phyloP scores from a whole-genome alignment of 1,284 basidiomycete genomes.

The Ceratobasidium sp. region DNA sequence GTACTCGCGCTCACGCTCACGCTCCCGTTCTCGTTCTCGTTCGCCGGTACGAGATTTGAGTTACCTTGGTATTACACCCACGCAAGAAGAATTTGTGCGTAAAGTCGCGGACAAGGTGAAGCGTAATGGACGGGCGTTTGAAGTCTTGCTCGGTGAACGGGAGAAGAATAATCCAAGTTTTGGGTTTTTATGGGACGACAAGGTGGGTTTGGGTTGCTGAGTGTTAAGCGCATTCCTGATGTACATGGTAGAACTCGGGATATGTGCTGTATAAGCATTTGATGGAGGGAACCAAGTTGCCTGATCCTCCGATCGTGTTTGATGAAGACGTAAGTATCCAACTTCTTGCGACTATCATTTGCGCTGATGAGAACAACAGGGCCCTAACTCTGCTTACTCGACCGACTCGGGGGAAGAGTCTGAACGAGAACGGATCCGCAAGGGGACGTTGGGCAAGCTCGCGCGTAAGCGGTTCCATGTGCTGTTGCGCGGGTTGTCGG shows the following conservation, averaged over 20 bases:
- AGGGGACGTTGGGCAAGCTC: conserved; percentile 80
- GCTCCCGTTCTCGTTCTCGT: conserved; percentile 53
- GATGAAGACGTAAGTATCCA: conserved; percentile 79
- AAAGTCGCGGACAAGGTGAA: conserved; percentile 88
- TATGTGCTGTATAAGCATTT: conserved; percentile 63
- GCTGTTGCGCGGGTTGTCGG: conserved; percentile 89
- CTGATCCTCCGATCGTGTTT: conserved; percentile 74
- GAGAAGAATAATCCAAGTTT: conserved; percentile 88
- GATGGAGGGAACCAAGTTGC: conserved; percentile 61
- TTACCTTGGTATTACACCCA: conserved; percentile 33
- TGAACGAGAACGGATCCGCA: conserved; percentile 81
- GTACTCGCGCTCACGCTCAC: neutral
- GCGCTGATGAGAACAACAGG: conserved; percentile 64
- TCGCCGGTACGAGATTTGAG: conserved; percentile 51
- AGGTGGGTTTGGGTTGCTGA: conserved; percentile 62
- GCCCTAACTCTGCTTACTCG: conserved; percentile 92
- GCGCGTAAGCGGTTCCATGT: conserved; percentile 88
- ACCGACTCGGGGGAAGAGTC: conserved; percentile 96
- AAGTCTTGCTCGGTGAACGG: conserved; percentile 78
- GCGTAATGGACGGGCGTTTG: conserved; percentile 84
- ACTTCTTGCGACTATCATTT: neutral
- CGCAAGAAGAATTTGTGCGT: conserved; percentile 79
- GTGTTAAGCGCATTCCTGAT: neutral
- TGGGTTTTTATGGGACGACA: conserved; percentile 78
- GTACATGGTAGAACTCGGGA: conserved; percentile 80